A percentile compares a stretch with the other conserved stretches of the same genome.
phyloP scores from a whole-genome alignment of 208 protist genomes.

The Leptomonas pyrrhocoris region DNA sequence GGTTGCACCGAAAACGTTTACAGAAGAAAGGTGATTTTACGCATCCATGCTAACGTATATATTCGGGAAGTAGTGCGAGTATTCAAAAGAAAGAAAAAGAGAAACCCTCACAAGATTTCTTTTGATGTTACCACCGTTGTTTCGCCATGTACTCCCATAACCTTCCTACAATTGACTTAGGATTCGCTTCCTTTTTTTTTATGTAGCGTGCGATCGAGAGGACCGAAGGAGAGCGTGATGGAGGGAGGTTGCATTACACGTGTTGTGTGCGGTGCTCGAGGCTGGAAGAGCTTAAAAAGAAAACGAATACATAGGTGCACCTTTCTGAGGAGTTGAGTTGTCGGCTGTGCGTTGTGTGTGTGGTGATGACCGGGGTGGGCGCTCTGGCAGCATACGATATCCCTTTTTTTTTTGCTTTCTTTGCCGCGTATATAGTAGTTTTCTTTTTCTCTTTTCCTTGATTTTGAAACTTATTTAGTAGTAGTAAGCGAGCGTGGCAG shows the following conservation, averaged over 20 bases:
- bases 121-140: constrained; percentile 2
- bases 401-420: not conserved
- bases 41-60: not conserved
- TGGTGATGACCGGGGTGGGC: too few relatives aligned
- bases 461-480: too few relatives aligned
- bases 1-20: too few relatives aligned
- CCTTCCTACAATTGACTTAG: constrained; percentile 17
- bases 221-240: not conserved
- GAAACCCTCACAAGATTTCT: not conserved
- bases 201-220: constrained; percentile 9
- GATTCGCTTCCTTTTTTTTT: constrained; percentile 10
- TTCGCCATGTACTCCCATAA: not conserved
- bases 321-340: too few relatives aligned
- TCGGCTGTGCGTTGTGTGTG: too few relatives aligned
- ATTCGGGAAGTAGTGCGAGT: not conserved
- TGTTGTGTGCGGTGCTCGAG: too few relatives aligned
- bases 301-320: too few relatives aligned
- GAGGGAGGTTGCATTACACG: not conserved
- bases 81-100: too few relatives aligned
- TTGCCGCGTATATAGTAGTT: constrained; percentile 4
- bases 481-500: constrained; percentile 8
- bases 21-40: too few relatives aligned
- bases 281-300: too few relatives aligned
- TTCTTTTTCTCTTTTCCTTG: not conserved
- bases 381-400: too few relatives aligned